Percentiles rank a stretch among this genome's conserved stretches.
phyloP scores from a whole-genome alignment of 306 rosid species.

The Alnus glutinosa region DNA sequence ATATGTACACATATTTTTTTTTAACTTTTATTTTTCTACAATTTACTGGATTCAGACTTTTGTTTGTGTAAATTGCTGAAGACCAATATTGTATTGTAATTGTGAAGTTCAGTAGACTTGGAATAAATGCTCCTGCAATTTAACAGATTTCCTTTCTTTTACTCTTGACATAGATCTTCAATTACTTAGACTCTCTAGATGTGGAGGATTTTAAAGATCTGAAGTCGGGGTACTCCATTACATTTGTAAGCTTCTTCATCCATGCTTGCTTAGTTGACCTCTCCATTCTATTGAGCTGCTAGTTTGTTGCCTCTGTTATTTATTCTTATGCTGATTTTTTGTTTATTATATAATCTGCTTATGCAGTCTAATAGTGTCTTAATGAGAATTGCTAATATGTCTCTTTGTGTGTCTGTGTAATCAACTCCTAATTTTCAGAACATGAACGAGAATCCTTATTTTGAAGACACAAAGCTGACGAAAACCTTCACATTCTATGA shows the following conservation, averaged over 20 bases:
- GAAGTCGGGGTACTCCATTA: constrained; percentile 58
- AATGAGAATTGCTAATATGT: background rate
- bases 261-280: constrained; percentile 19
- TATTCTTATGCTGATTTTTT: background rate
- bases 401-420: background rate
- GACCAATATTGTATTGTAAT: background rate
- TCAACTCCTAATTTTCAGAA: constrained; percentile 42
- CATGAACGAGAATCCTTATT: constrained; percentile 58
- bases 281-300: background rate
- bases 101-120: constrained; percentile 13
- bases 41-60: background rate
- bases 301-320: background rate
- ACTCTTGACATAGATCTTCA: constrained; percentile 51
- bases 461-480: constrained; percentile 58
- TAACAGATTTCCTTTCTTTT: constrained; percentile 15
- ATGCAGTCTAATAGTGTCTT: constrained; percentile 10
- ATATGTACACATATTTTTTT: background rate
- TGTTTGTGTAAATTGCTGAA: background rate
- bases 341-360: background rate
- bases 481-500: constrained; percentile 56
- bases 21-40: background rate
- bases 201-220: constrained; percentile 67
- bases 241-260: constrained; percentile 54
- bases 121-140: constrained; percentile 7
- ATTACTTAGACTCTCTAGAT: constrained; percentile 53